A percentile compares a stretch with the other conserved stretches of the same genome.
Evolutionary conservation across 345 rosid genomes (phyloP).

Genomic region (Syzygium jambos): DNA sequence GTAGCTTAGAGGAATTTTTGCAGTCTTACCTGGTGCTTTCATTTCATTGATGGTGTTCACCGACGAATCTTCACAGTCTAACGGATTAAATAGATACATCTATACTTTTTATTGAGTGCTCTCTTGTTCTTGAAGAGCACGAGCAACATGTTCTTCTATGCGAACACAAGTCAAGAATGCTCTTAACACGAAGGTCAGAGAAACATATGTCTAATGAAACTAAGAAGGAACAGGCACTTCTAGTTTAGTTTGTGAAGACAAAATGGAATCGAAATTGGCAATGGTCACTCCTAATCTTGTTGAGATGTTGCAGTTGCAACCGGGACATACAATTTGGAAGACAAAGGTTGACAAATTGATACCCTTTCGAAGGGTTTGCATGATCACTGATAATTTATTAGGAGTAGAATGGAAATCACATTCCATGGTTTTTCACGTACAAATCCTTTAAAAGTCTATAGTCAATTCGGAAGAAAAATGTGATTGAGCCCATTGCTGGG

Average conservation of each 20-base stretch:
- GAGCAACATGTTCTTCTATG: background rate
- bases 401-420: background rate
- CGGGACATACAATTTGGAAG: background rate
- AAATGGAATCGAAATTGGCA: background rate
- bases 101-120: background rate
- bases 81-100: background rate
- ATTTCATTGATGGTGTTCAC: background rate
- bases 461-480: too few species aligned
- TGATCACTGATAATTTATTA: background rate
- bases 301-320: background rate
- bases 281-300: background rate
- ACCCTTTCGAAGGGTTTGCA: background rate
- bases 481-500: too few species aligned
- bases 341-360: background rate
- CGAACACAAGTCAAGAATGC: background rate
- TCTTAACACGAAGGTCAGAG: background rate
- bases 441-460: too few species aligned
- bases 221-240: background rate
- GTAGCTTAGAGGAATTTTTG: background rate
- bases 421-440: too few species aligned
- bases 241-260: background rate
- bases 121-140: background rate
- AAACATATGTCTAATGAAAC: background rate
- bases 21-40: background rate
- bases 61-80: background rate